Conservation (phyloP, 2,329 filamentous ascomycete species). For the Plectosphaerella plurivora region DNA sequence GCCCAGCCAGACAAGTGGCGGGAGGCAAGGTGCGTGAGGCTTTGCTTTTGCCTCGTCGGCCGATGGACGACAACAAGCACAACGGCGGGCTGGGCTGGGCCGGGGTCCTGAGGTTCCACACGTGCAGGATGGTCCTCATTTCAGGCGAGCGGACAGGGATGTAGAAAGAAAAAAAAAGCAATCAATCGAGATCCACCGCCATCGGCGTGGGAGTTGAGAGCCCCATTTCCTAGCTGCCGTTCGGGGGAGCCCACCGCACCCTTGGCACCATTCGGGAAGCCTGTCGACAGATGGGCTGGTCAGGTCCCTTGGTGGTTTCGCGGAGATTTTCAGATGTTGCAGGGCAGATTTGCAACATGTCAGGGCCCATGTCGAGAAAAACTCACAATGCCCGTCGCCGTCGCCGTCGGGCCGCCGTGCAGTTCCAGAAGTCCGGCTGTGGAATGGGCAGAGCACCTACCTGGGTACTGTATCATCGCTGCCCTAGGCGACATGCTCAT, state of each 20-base stretch:
- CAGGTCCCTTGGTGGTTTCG: not conserved
- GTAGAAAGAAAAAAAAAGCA: not conserved
- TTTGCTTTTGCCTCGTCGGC: not conserved
- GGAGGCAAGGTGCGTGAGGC: not conserved
- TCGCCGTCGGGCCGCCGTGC: too few relatives aligned
- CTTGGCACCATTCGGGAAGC: not conserved
- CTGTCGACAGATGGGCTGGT: not conserved
- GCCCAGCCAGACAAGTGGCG: too few relatives aligned
- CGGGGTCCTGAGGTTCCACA: not conserved
- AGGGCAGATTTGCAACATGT: not conserved
- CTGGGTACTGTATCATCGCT: too few relatives aligned
- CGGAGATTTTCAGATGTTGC: slow-evolving; percentile 2
- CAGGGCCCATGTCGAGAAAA: too few relatives aligned
- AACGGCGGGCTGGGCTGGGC: not conserved
- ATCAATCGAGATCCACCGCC: slow-evolving; percentile 4
- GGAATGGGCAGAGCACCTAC: too few relatives aligned
- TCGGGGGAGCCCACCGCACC: not conserved
- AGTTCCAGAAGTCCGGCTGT: too few relatives aligned
- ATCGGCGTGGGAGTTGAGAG: not conserved
- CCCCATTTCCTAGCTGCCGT: slow-evolving; percentile 3
- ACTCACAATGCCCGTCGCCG: too few relatives aligned
- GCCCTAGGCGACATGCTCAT: too few relatives aligned
- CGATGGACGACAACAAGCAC: not conserved
- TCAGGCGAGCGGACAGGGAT: not conserved
- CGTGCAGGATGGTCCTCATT: not conserved